A percentile compares a stretch with the other conserved stretches of the same genome.
Evolutionary conservation across 164 flowering plant species (phyloP).

Genomic region (Akebia trifoliata): DNA sequence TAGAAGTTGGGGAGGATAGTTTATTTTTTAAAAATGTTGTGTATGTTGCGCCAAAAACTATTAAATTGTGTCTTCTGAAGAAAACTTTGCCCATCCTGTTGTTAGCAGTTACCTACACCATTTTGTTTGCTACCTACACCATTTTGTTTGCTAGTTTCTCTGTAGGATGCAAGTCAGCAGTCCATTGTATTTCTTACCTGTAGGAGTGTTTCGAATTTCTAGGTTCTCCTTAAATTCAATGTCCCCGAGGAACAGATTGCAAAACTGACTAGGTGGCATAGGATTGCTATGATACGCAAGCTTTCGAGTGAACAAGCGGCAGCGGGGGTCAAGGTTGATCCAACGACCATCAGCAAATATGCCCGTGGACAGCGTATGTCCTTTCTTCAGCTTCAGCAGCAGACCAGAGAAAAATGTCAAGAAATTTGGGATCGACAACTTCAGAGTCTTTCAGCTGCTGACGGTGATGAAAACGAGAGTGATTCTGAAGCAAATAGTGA

Average conservation of each 20-base stretch:
- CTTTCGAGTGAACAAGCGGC: slow-evolving; percentile 98
- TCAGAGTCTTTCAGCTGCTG: slow-evolving; percentile 69
- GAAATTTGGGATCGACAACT: slow-evolving; percentile 96
- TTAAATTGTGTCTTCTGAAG: not conserved
- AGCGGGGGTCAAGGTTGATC: slow-evolving; percentile 85
- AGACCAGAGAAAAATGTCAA: slow-evolving; percentile 93
- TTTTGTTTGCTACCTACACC: too few species aligned
- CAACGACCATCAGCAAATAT: slow-evolving; percentile 78
- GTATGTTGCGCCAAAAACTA: too few species aligned
- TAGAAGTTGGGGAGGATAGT: too few species aligned
- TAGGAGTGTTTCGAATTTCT: slow-evolving; percentile 1
- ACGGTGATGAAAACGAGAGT: slow-evolving; percentile 79
- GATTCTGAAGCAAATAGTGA: slow-evolving; percentile 96
- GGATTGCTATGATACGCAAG: slow-evolving; percentile 94
- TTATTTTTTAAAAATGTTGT: too few species aligned
- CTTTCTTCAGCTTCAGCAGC: slow-evolving; percentile 96
- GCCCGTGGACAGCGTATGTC: slow-evolving; percentile 99
- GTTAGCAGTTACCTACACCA: too few species aligned
- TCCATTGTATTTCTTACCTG: slow-evolving; percentile 4
- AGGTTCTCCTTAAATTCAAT: slow-evolving; percentile 93
- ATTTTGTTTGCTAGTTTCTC: too few species aligned
- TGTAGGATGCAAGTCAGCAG: not conserved
- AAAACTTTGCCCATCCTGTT: too few species aligned
- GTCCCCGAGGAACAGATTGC: slow-evolving; percentile 88
- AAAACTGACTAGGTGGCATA: slow-evolving; percentile 94